Conservation (phyloP, 208 protist genomes). For the Wallacemonas sp. region DNA sequence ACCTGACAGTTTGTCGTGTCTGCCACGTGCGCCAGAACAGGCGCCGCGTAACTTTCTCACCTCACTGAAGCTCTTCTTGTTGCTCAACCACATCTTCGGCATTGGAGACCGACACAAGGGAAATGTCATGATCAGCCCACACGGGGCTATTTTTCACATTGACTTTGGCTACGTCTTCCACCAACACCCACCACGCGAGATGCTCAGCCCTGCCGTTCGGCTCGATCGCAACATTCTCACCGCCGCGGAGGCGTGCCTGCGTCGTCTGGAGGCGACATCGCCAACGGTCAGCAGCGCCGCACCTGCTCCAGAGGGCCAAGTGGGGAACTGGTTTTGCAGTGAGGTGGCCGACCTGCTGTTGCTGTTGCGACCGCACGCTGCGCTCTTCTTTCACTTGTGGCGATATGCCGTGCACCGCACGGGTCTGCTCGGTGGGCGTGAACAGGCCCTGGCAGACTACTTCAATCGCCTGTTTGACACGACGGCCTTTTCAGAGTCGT, state of each 20-base stretch:
- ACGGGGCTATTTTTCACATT: constrained; percentile 79
- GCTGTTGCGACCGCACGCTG: constrained; percentile 52
- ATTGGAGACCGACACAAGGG: constrained; percentile 82
- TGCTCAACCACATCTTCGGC: constrained; percentile 85
- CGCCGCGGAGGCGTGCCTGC: constrained; percentile 16
- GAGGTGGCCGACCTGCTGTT: constrained; percentile 75
- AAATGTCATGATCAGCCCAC: constrained; percentile 77
- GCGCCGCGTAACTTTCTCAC: constrained; percentile 49
- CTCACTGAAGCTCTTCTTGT: constrained; percentile 82
- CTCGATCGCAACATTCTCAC: constrained; percentile 47
- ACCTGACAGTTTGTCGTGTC: constrained; percentile 25
- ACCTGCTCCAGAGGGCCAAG: no score
- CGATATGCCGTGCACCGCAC: constrained; percentile 54
- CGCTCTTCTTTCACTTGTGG: constrained; percentile 61
- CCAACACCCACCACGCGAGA: constrained; percentile 59
- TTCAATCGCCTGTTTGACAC: constrained; percentile 62
- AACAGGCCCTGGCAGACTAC: constrained; percentile 26
- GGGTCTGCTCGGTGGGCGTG: constrained; percentile 28
- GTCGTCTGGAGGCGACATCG: not conserved
- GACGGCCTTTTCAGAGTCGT: constrained; percentile 28
- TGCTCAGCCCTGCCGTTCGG: constrained; percentile 40
- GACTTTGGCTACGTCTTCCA: constrained; percentile 80
- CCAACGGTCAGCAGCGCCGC: not conserved
- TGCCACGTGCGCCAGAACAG: not conserved
- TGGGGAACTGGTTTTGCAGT: constrained; percentile 50